A percentile compares a stretch with the other conserved stretches of the same genome.
phyloP scores from a whole-genome alignment of 805 yeast genomes.

The Wickerhamomyces bisporus region DNA sequence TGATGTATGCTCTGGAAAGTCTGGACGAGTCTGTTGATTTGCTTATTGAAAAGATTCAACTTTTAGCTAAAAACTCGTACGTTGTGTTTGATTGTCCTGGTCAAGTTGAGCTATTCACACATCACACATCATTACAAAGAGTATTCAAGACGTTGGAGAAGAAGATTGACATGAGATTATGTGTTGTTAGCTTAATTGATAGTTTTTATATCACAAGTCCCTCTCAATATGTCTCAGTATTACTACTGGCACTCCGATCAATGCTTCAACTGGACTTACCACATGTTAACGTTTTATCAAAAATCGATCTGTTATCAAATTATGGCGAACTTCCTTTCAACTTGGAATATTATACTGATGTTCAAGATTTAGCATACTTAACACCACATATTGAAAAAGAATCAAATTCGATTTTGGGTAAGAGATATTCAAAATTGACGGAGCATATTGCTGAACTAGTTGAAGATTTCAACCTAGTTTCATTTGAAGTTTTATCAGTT shows the following conservation, averaged over 20 bases:
- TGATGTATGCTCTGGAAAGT: conserved; percentile 80
- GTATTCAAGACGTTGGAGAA: conserved; percentile 65
- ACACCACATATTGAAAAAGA: conserved; percentile 69
- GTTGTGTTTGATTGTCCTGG: conserved; percentile 91
- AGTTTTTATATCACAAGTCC: conserved; percentile 79
- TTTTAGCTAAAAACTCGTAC: conserved; percentile 56
- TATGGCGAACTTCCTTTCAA: conserved; percentile 82
- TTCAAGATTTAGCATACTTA: conserved; percentile 70
- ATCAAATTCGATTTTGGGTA: conserved; percentile 57
- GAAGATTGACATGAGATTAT: conserved; percentile 61
- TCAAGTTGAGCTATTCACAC: conserved; percentile 92
- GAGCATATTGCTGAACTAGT: conserved; percentile 76
- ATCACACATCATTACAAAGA: conserved; percentile 65
- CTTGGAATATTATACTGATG: conserved; percentile 86
- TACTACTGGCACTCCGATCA: conserved; percentile 76
- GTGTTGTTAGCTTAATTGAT: conserved; percentile 85
- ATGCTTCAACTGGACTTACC: conserved; percentile 94
- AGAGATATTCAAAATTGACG: conserved; percentile 61
- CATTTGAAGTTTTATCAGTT: conserved; percentile 83
- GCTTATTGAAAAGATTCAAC: conserved; percentile 51
- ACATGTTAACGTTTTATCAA: conserved; percentile 87
- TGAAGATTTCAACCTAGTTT: conserved; percentile 80
- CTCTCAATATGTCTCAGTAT: conserved; percentile 78
- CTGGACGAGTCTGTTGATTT: conserved; percentile 51
- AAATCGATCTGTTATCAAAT: conserved; percentile 72